Evolutionary conservation across 2,329 filamentous ascomycete species (phyloP), one percentile per base, ranked within the genome.

Genomic region (Exophiala sp.): DNA sequence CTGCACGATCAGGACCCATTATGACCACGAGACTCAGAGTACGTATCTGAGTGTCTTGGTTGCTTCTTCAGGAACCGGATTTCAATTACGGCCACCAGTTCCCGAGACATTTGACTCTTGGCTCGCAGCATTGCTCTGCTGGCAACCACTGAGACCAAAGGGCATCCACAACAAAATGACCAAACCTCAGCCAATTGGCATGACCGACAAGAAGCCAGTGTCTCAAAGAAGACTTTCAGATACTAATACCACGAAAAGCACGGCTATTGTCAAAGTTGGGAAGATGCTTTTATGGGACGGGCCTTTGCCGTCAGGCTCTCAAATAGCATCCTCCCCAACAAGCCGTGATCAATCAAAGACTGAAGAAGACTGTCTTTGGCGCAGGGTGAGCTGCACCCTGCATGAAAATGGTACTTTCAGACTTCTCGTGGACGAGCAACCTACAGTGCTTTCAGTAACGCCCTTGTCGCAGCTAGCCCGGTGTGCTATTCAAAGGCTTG

Each of bases 321-420:
- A 62, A 40, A 44, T 58, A 2, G 52, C 50, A 39, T 47, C 54
- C 11, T 53, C 49, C 5, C 40, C 49, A 1, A 50, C 38, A 33
- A 52, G 51, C 38, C 35, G 50, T 29, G 78, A 62, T 74, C 79
- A 35, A 74, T 80, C 48, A 79, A 79, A 42, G 75, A 78, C n/a
- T 8, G 54, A 54, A 42, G 47, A 52, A 24, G 43, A 54, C 43
- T 51, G 81, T 86, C 55, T 57, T 9, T 97, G 94, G 94, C 84
- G 88, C 64, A 83, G 83, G 60, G 90, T 97, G 3, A 96, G 91
- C 29, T 96, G 91, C 70, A 95, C 94, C 14, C 77, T 99, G 20
- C 89, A 95, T 62, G 94, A 97, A 67, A 96, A 96, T 64, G 94
- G 94, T 53, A 89, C 95, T 66, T 86, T 99, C 67, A 95, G 92